Evolutionary conservation across 768 basidiomycete genomes (phyloP).

Genomic region (Solioccasus polychromus): DNA sequence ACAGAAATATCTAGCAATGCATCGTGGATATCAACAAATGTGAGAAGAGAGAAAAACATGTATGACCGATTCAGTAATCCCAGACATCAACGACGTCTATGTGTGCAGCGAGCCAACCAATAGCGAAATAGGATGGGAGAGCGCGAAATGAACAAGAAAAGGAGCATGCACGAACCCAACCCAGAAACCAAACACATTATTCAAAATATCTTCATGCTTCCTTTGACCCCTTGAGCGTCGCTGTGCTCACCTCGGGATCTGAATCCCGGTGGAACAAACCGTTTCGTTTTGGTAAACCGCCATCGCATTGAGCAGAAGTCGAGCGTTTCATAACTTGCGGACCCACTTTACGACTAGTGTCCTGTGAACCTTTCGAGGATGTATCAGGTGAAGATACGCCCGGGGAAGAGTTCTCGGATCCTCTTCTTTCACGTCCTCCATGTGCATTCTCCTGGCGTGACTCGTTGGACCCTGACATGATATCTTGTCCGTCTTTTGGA

Average conservation of each 20-base stretch:
- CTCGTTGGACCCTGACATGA: neutral
- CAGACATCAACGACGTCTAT: constrained; percentile 12
- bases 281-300: constrained; percentile 25
- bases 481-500: constrained; percentile 23
- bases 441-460: neutral
- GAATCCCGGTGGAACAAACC: constrained; percentile 30
- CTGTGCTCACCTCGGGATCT: constrained; percentile 25
- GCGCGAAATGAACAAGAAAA: constrained; percentile 8
- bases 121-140: constrained; percentile 1
- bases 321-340: constrained; percentile 27
- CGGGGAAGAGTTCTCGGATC: constrained; percentile 11
- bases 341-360: constrained; percentile 14
- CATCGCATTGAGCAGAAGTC: constrained; percentile 27
- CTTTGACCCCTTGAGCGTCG: constrained; percentile 23
- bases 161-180: constrained; percentile 2
- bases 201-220: constrained; percentile 18
- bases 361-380: constrained; percentile 9
- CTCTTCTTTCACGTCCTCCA: constrained; percentile 3
- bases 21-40: constrained; percentile 23
- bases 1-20: constrained; percentile 24
- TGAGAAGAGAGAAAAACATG: neutral
- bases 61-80: constrained; percentile 6
- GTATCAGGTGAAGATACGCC: constrained; percentile 5
- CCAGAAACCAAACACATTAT: constrained; percentile 14
- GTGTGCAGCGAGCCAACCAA: constrained; percentile 10